phyloP scores from a whole-genome alignment of 2,329 filamentous ascomycete species.

The Monilinia vaccinii-corymbosi region DNA sequence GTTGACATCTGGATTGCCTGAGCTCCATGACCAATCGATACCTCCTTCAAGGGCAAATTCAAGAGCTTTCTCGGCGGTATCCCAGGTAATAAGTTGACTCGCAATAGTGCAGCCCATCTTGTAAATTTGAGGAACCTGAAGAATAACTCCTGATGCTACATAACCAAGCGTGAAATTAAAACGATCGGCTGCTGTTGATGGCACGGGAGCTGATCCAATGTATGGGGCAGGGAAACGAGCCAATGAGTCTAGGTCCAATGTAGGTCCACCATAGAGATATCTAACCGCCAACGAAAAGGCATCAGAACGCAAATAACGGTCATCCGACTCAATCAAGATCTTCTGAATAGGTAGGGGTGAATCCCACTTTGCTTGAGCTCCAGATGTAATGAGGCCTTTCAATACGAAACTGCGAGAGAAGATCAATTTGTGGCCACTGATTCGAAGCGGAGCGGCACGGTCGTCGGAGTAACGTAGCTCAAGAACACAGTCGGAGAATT shows the following conservation, averaged over 20 bases:
- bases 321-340: slow-evolving; percentile 40
- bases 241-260: slow-evolving; percentile 32
- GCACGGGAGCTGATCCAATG: slow-evolving; percentile 29
- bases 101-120: slow-evolving; percentile 52
- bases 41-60: slow-evolving; percentile 47
- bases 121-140: slow-evolving; percentile 46
- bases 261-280: slow-evolving; percentile 45
- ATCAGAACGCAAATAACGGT: slow-evolving; percentile 45
- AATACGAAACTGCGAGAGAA: slow-evolving; percentile 43
- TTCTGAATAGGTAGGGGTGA: slow-evolving; percentile 29
- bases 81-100: slow-evolving; percentile 49
- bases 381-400: slow-evolving; percentile 28
- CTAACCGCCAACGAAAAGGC: slow-evolving; percentile 49
- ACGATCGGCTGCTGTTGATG: slow-evolving; percentile 34
- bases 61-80: slow-evolving; percentile 51
- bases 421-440: slow-evolving; percentile 47
- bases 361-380: slow-evolving; percentile 24
- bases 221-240: slow-evolving; percentile 10
- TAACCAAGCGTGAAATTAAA: slow-evolving; percentile 54
- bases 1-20: slow-evolving; percentile 24
- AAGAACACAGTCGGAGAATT: slow-evolving; percentile 38
- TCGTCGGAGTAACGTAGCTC: slow-evolving; percentile 38
- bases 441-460: slow-evolving; percentile 33
- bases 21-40: slow-evolving; percentile 31
- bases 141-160: slow-evolving; percentile 50